Percentiles rank a stretch among this genome's conserved stretches.
Conservation (phyloP, 2,329 filamentous ascomycete species). For the Phyllosticta citriasiana region DNA sequence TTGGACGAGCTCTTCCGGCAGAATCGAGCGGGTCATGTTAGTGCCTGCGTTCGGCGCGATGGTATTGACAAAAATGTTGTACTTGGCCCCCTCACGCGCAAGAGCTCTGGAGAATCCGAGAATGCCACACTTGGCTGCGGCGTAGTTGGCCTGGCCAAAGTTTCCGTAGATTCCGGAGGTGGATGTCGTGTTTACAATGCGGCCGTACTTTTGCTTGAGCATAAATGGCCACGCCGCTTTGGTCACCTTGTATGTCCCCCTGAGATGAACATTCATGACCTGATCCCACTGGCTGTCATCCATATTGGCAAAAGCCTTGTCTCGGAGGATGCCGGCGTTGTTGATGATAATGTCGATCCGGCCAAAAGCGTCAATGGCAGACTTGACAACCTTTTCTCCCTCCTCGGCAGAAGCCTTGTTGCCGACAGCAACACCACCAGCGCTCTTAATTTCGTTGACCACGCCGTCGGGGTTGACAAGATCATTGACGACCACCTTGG, state of each 20-base stretch:
- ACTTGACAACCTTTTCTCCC: conserved; percentile 82
- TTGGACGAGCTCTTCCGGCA: conserved; percentile 96
- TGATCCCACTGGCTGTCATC: conserved; percentile 87
- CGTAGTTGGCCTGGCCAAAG: conserved; percentile 97
- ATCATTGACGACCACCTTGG: conserved; percentile 88
- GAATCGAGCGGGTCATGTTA: conserved; percentile 83
- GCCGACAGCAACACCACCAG: conserved; percentile 80
- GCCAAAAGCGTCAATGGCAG: conserved; percentile 85
- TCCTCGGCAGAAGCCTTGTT: conserved; percentile 93
- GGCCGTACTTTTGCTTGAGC: conserved; percentile 97
- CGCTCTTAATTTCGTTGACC: conserved; percentile 82
- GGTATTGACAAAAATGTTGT: conserved; percentile 97
- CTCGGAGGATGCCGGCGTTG: conserved; percentile 93
- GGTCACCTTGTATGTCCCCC: conserved; percentile 91
- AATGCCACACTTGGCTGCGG: conserved; percentile 63
- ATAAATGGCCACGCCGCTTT: conserved; percentile 98
- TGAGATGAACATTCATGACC: conserved; percentile 83
- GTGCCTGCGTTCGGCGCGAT: conserved; percentile 97
- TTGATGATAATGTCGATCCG: conserved; percentile 93
- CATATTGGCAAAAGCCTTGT: conserved; percentile 98
- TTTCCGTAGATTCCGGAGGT: conserved; percentile 98
- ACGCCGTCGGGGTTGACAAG: conserved; percentile 84
- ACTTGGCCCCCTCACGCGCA: conserved; percentile 85
- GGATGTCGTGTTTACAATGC: conserved; percentile 91
- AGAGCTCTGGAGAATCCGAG: conserved; percentile 90